Percentiles rank a stretch among this genome's conserved stretches.
Evolutionary conservation across 176 grass and related monocot genomes (phyloP).

Genomic region (Cenchrus fungigraminus): DNA sequence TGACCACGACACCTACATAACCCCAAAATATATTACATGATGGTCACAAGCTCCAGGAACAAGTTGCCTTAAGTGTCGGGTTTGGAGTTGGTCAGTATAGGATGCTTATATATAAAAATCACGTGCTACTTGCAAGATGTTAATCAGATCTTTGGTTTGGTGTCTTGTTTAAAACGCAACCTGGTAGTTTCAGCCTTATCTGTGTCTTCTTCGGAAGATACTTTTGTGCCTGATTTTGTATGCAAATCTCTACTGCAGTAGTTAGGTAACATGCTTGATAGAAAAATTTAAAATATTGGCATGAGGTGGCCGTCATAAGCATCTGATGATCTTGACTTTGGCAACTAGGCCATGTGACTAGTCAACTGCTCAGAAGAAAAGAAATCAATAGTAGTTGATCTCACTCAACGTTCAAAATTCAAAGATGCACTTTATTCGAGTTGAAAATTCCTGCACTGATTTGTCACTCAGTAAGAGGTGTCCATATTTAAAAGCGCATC

Average conservation of each 20-base stretch:
- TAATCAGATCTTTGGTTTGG: neutral
- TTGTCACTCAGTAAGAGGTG: neutral
- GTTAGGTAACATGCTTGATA: slow-evolving; percentile 14
- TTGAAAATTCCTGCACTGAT: slow-evolving; percentile 12
- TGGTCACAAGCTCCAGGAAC: slow-evolving; percentile 19
- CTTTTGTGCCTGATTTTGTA: neutral
- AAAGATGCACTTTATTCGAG: slow-evolving; percentile 18
- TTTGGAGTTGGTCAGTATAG: slow-evolving; percentile 4
- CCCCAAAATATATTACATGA: slow-evolving; percentile 7
- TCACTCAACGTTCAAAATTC: slow-evolving; percentile 26
- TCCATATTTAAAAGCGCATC: neutral
- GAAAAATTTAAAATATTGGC: neutral
- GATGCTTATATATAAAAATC: neutral
- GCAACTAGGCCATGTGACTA: slow-evolving; percentile 34
- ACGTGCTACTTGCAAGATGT: neutral
- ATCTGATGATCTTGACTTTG: slow-evolving; percentile 26
- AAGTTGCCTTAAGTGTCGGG: neutral
- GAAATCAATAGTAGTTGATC: neutral
- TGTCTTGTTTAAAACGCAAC: slow-evolving; percentile 4
- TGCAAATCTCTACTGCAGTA: neutral
- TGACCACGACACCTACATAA: neutral
- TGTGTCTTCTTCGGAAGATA: neutral
- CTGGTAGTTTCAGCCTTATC: slow-evolving; percentile 8
- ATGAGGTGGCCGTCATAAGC: slow-evolving; percentile 37
- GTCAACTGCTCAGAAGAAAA: slow-evolving; percentile 41